Percentiles rank a stretch among this genome's conserved stretches.
Evolutionary conservation across 2,329 filamentous ascomycete genomes (phyloP).

Genomic region (Pezicula neosporulosa): DNA sequence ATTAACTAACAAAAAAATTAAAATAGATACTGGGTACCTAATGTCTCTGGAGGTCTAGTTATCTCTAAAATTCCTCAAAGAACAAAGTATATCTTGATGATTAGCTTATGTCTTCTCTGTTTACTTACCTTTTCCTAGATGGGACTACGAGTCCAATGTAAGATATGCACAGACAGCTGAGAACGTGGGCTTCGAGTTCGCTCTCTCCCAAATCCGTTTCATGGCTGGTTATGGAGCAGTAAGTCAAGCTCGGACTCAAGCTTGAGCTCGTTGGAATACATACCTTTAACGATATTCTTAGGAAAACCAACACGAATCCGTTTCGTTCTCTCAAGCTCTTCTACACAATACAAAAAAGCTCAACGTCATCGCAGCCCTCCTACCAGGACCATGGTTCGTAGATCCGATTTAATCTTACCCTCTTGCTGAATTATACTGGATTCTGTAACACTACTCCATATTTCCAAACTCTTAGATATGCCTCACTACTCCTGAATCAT

Average conservation of each 20-base stretch:
- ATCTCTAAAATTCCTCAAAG: conserved; percentile 48
- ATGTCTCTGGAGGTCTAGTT: conserved; percentile 49
- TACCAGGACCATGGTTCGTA: conserved; percentile 41
- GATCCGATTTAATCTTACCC: too few species aligned
- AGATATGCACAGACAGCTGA: conserved; percentile 47
- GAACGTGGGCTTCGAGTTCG: conserved; percentile 46
- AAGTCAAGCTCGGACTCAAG: conserved; percentile 1
- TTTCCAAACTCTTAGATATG: too few species aligned
- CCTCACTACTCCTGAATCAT: too few species aligned
- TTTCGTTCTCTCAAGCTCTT: conserved; percentile 48
- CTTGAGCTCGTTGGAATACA: background rate
- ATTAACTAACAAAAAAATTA: conserved; percentile 3
- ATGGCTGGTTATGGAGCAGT: conserved; percentile 46
- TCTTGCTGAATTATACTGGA: too few species aligned
- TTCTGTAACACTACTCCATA: too few species aligned
- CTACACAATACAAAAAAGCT: conserved; percentile 42
- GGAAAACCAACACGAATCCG: conserved; percentile 46
- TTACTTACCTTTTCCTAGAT: conserved; percentile 21
- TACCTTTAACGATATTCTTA: conserved; percentile 2
- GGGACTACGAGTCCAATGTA: conserved; percentile 45
- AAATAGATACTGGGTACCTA: conserved; percentile 48
- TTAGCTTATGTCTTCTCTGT: background rate
- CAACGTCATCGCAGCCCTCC: conserved; percentile 47
- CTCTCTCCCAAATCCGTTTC: conserved; percentile 48
- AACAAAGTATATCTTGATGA: conserved; percentile 25